Conservation (phyloP, 768 basidiomycete species). For the Boletus fagicola region DNA sequence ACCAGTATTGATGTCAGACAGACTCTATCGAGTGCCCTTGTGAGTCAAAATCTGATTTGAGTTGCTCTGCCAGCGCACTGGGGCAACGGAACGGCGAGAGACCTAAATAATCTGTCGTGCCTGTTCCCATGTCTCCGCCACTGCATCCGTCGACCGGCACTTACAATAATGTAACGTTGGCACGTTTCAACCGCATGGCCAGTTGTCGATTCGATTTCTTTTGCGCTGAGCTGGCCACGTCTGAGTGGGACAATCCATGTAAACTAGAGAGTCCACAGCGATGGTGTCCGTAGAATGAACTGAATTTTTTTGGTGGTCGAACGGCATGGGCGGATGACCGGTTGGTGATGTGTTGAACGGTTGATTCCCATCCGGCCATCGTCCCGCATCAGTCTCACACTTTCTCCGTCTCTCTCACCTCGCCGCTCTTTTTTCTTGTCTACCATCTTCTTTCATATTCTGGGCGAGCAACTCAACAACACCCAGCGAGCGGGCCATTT, state of each 20-base stretch:
- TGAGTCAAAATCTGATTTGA: not conserved
- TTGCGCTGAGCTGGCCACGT: not conserved
- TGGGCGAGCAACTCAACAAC: not conserved
- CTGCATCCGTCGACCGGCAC: not conserved
- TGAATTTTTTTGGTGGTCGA: not conserved
- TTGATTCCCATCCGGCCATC: constrained; percentile 1
- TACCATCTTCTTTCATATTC: not conserved
- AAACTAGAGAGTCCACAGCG: not conserved
- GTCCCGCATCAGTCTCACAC: constrained; percentile 12
- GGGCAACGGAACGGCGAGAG: not conserved
- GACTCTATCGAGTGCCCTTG: not conserved
- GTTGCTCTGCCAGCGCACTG: not conserved
- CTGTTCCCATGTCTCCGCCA: constrained; percentile 1
- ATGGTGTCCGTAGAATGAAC: not conserved
- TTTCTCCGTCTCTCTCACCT: constrained; percentile 4
- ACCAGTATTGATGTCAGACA: too few relatives aligned
- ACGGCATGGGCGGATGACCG: constrained; percentile 17
- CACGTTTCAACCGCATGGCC: constrained; percentile 16
- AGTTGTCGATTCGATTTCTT: not conserved
- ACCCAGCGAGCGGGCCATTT: constrained; percentile 2
- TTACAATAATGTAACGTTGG: not conserved
- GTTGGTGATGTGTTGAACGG: not conserved
- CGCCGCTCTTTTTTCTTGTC: constrained; percentile 22
- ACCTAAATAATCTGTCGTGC: not conserved
- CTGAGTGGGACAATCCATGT: not conserved